Evolutionary conservation across 2,329 filamentous ascomycete species (phyloP).

Genomic region (Colletotrichum viniferum): DNA sequence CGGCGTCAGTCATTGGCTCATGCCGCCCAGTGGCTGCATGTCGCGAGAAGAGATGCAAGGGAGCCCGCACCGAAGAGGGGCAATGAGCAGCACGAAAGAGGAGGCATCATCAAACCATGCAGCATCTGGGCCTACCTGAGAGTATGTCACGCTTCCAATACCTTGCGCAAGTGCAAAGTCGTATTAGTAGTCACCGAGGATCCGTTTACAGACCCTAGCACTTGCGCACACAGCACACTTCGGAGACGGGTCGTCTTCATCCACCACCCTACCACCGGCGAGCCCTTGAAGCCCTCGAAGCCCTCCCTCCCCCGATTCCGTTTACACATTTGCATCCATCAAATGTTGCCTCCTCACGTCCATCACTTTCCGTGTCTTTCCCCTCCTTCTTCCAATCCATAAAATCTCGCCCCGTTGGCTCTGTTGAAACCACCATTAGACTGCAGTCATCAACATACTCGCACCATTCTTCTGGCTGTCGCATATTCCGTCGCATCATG

Average conservation of each 20-base stretch:
- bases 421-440: not conserved
- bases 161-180: not conserved
- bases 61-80: slow-evolving; percentile 10
- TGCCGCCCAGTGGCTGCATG: slow-evolving; percentile 11
- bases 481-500: slow-evolving; percentile 2
- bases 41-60: slow-evolving; percentile 15
- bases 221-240: not conserved
- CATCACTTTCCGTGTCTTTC: not conserved
- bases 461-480: not conserved
- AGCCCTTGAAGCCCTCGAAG: not conserved
- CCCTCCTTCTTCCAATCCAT: not conserved
- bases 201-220: not conserved
- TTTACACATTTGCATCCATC: slow-evolving; percentile 17
- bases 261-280: not conserved
- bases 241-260: not conserved
- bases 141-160: not conserved
- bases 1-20: slow-evolving; percentile 13
- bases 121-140: not conserved
- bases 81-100: slow-evolving; percentile 11
- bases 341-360: slow-evolving; percentile 1
- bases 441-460: not conserved
- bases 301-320: slow-evolving; percentile 3
- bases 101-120: slow-evolving; percentile 7
- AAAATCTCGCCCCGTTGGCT: not conserved
- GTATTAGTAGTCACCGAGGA: not conserved